These are phyloP conservation scores for Penicillium roqueforti DNA, from an alignment of 495 filamentous ascomycete genomes.

Conservation along the genomic window DNA sequence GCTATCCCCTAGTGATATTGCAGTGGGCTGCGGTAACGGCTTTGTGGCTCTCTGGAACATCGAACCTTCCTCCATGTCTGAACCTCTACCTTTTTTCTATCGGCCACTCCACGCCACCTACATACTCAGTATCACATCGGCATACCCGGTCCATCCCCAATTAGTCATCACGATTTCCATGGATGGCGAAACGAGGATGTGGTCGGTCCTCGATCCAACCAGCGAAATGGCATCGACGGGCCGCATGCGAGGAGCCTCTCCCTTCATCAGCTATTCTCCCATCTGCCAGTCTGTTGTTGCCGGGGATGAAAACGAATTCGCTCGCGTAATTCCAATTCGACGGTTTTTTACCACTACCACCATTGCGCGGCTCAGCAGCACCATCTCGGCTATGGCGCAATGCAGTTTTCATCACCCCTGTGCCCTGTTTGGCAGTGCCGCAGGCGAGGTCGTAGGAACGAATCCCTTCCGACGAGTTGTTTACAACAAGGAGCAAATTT, in stretches of 20 bases:
- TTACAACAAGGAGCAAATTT: slow-evolving; percentile 50
- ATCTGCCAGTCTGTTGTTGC: slow-evolving; percentile 49
- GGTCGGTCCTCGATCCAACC: slow-evolving; percentile 48
- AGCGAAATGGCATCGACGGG: slow-evolving; percentile 46
- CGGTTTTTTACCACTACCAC: slow-evolving; percentile 52
- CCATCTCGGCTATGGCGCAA: slow-evolving; percentile 37
- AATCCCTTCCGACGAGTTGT: slow-evolving; percentile 56
- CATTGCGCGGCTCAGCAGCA: slow-evolving; percentile 34
- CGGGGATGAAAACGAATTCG: slow-evolving; percentile 55
- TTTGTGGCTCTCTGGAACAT: slow-evolving; percentile 57
- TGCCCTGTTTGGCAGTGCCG: slow-evolving; percentile 51
- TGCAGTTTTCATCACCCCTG: slow-evolving; percentile 50
- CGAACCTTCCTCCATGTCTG: slow-evolving; percentile 22
- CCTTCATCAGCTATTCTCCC: slow-evolving; percentile 53
- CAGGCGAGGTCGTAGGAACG: slow-evolving; percentile 50
- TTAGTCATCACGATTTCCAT: slow-evolving; percentile 52
- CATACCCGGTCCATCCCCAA: slow-evolving; percentile 57
- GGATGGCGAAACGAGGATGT: slow-evolving; percentile 56
- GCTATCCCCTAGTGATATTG: slow-evolving; percentile 57
- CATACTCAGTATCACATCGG: slow-evolving; percentile 52
- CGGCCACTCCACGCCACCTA: slow-evolving; percentile 56
- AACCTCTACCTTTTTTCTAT: slow-evolving; percentile 51
- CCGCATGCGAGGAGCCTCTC: slow-evolving; percentile 49
- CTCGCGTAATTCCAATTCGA: slow-evolving; percentile 50
- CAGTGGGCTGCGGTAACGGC: slow-evolving; percentile 61